Base-by-base conservation (phyloP, 805 yeast genomes). In the Metschnikowia lochheadii region DNA sequence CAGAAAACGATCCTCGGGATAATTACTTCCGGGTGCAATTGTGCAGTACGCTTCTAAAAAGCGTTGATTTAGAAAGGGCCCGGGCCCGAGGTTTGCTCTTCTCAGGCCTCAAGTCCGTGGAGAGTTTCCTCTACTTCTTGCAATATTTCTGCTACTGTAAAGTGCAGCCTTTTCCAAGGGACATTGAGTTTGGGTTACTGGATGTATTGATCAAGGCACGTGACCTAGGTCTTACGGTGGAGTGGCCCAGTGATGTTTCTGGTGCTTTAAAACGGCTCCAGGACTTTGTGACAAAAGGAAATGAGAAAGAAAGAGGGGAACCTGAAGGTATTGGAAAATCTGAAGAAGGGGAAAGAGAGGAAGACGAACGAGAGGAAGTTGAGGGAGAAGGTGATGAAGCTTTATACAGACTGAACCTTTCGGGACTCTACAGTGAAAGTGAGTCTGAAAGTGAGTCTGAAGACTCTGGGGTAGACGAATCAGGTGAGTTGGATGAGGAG, bases 1-100 rank as follows among this genome's bases (percentile, higher is more conserved):
- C 74, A 31, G 77, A 68, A 15, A 46, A 77, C n/a, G 97, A 90
- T 66, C 68, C 68, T 11, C 83, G 84, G 0, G 78, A 82, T 57
- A 83, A 87, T 58, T 87, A 83, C 61, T 88, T 89, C 65, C 75
- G 96, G 50, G 70, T 89, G 35, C 82, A 81, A 37, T 66, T 90
- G 61, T 63, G 68, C 43, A 69, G 75, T 41, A 49, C 59, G 20
- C 47, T 70, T 31, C 57, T 70, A 33, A 57, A 43, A 23, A 45
- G 62, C 7, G 39, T 68, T 15, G 42, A 59, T 17, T 48, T 59
- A 20, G 47, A 34, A 8, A 17, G 43, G 15, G 58, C 50, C 17
- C 43, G 48, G 10, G 20, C 17, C 10, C 17, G 41, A 26, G 41
- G 48, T 13, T 35, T 50, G 14, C 54, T 56, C 33, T 37, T 26